Percentiles rank a stretch among this genome's conserved stretches.
These are phyloP conservation scores for Mycena galericulata DNA, from an alignment of 768 basidiomycete genomes.

Conservation along the genomic window DNA sequence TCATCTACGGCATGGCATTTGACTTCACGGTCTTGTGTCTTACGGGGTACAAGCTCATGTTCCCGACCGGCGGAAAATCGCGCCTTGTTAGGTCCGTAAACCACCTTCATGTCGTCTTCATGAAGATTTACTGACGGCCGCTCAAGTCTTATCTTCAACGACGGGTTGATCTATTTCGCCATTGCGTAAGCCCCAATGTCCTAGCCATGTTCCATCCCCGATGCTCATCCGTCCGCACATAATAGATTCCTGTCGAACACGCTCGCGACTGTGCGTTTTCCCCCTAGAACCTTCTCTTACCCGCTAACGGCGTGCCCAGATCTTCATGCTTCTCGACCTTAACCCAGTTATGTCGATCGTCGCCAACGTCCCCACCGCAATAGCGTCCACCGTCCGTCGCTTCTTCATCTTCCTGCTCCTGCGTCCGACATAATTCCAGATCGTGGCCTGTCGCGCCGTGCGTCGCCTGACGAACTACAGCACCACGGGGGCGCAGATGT, in stretches of 20 bases:
- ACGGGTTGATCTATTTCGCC: constrained; percentile 78
- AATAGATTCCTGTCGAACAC: constrained; percentile 75
- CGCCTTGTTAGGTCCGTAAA: too few species aligned
- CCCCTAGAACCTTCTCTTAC: not conserved
- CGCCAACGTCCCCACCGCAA: constrained; percentile 67
- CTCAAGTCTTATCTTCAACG: constrained; percentile 74
- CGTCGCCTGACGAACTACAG: constrained; percentile 65
- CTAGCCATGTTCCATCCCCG: constrained; percentile 14
- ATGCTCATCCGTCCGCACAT: constrained; percentile 25
- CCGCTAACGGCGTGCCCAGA: constrained; percentile 38
- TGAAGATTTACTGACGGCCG: too few species aligned
- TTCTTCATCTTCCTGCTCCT: not conserved
- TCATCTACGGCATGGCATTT: constrained; percentile 82
- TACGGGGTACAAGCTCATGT: constrained; percentile 71
- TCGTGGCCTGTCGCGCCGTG: constrained; percentile 62
- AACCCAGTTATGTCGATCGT: constrained; percentile 69
- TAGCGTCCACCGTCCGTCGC: constrained; percentile 66
- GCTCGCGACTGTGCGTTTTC: constrained; percentile 58
- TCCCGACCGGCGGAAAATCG: constrained; percentile 58
- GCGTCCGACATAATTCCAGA: constrained; percentile 42
- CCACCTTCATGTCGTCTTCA: too few species aligned
- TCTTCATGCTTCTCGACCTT: constrained; percentile 64
- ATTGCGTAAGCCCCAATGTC: constrained; percentile 66
- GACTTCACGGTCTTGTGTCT: constrained; percentile 73
- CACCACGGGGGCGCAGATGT: constrained; percentile 32